Evolutionary conservation across 2,329 filamentous ascomycete genomes (phyloP).

Genomic region (Fusarium begoniae): DNA sequence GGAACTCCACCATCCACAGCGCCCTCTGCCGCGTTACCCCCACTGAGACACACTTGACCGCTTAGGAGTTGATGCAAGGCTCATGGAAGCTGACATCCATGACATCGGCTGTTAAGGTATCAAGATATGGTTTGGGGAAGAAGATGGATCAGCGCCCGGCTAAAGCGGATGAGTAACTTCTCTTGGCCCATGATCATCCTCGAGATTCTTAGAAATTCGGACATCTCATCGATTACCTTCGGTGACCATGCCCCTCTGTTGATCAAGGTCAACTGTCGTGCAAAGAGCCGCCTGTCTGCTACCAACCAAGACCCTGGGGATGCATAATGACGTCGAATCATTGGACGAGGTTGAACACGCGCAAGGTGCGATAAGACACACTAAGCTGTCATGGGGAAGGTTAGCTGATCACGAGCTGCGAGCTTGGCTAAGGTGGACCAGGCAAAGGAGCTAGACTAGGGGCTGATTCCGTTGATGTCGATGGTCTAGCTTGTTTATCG

Average conservation of each 20-base stretch:
- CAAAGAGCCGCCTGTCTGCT: conserved; percentile 21
- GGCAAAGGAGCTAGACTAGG: conserved; percentile 16
- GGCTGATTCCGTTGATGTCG: conserved; percentile 3
- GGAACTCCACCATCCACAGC: not conserved
- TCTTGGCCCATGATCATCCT: not conserved
- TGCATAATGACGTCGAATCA: conserved; percentile 39
- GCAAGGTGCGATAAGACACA: conserved; percentile 29
- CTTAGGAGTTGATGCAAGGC: conserved; percentile 16
- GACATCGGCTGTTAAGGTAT: not conserved
- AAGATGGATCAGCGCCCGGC: conserved; percentile 5
- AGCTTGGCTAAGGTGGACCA: conserved; percentile 36
- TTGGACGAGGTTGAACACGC: conserved; percentile 33
- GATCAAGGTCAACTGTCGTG: conserved; percentile 23
- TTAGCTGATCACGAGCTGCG: conserved; percentile 37
- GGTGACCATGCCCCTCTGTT: conserved; percentile 1
- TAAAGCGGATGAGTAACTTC: not conserved
- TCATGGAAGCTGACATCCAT: conserved; percentile 6
- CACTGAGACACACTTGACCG: conserved; percentile 28
- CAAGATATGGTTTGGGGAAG: not conserved
- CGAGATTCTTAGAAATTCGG: not conserved
- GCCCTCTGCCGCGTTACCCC: conserved; percentile 3
- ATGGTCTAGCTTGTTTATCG: conserved; percentile 19
- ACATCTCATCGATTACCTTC: not conserved
- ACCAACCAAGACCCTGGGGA: conserved; percentile 26
- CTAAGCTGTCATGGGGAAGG: conserved; percentile 31